Conservation (phyloP, 1,284 basidiomycete species). For the Pascua guehoae region DNA sequence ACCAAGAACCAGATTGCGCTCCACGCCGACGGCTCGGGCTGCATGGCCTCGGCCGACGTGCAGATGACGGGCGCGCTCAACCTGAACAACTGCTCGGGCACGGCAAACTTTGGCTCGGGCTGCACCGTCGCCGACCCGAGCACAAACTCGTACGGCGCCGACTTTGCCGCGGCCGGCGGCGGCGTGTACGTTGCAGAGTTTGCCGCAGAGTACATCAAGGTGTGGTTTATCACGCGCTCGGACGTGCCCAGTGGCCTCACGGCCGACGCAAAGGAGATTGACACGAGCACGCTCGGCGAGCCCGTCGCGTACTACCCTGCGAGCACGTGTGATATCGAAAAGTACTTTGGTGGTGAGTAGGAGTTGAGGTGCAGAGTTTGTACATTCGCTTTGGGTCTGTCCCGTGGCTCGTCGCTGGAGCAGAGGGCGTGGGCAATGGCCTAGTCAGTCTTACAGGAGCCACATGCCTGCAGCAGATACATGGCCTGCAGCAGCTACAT, state of each 20-base stretch:
- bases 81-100: conserved; percentile 36
- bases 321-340: conserved; percentile 58
- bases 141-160: conserved; percentile 60
- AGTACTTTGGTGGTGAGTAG: conserved; percentile 57
- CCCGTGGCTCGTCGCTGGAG: too few relatives aligned
- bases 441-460: too few relatives aligned
- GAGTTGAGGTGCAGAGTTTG: background rate
- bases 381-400: too few relatives aligned
- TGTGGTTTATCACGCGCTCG: conserved; percentile 71
- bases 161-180: conserved; percentile 62
- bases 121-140: conserved; percentile 60
- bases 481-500: too few relatives aligned
- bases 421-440: too few relatives aligned
- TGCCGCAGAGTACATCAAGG: conserved; percentile 54
- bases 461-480: too few relatives aligned
- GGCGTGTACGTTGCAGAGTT: conserved; percentile 71
- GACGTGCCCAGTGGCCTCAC: conserved; percentile 59
- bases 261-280: conserved; percentile 56
- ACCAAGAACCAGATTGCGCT: conserved; percentile 42
- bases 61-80: conserved; percentile 8
- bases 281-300: conserved; percentile 62
- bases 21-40: conserved; percentile 24
- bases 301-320: conserved; percentile 67
- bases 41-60: conserved; percentile 11
- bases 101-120: conserved; percentile 55